Evolutionary conservation across 441 rosid species (phyloP), one percentile per base, ranked within the genome.

Genomic region (Capsella rubella): DNA sequence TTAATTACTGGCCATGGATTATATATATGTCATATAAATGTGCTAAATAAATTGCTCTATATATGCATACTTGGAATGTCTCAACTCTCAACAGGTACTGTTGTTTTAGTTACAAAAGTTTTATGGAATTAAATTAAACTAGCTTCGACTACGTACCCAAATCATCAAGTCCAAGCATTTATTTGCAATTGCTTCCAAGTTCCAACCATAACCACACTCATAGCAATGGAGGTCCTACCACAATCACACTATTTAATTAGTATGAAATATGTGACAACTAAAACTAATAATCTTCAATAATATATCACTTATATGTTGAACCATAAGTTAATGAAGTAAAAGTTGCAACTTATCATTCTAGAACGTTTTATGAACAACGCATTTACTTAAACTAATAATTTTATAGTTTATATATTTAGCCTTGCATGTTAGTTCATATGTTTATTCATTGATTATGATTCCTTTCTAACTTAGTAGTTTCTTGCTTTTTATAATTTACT

Each of bases 141-240:
- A 59, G 58, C 14, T 71, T 34, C 47, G 27, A 46, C 66, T 25
- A 16, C 18, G 18, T 16, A 12, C 25, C 61, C 71, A 52, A 53
- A 42, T 29, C 6, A 42, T 29, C 6, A 32, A 54, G 34, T 32
- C 46, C 37, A 42, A 49, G 27, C 52, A 49, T 13, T 37, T 56
- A 31, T 13, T 8, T 47, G 67, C 11, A 27, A 13, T 51, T 37
- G 45, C 35, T 74, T 57, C 51, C 60, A 74, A 66, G 28, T 74
- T 57, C 51, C 60, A 74, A 66, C 72, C 67, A 74, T 57, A 74
- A 74, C 25, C 72, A 74, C 78, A 57, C 78, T 74, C 65, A 65
- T 35, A 35, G 51, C n/a, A 58, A 46, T 64, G 42, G 15, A 64
- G 65, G 77, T 64, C 77, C 68, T 61, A 61, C 67, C 60, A 61